Percentiles rank a stretch among this genome's conserved stretches.
Evolutionary conservation across 768 basidiomycete genomes (phyloP).

Genomic region (Tricholoma saponaceum): DNA sequence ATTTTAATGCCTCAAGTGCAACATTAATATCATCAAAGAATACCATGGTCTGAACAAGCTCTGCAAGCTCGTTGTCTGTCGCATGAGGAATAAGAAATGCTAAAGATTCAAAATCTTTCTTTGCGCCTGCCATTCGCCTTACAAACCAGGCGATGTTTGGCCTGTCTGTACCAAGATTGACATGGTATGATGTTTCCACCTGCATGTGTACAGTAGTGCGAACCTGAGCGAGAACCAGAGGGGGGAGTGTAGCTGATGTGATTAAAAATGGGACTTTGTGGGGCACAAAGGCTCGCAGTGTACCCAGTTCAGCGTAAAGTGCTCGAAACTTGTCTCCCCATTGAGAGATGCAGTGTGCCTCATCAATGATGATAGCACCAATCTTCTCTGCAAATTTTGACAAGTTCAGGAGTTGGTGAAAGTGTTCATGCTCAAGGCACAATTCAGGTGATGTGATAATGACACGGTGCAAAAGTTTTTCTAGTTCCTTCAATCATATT

Average conservation of each 20-base stretch:
- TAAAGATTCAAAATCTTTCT: conserved; percentile 13
- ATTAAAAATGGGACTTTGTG: conserved; percentile 24
- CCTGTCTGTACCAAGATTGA: conserved; percentile 35
- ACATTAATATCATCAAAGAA: conserved; percentile 15
- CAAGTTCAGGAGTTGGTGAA: conserved; percentile 20
- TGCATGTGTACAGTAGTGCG: conserved; percentile 20
- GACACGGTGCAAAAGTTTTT: conserved; percentile 12
- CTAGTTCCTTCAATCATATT: too few relatives aligned
- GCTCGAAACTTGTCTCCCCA: conserved; percentile 33
- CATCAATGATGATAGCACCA: conserved; percentile 28
- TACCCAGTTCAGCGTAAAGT: conserved; percentile 22
- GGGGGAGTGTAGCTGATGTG: conserved; percentile 31
- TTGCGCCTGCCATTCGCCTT: neutral
- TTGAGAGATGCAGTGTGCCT: too few relatives aligned
- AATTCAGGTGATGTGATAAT: conserved; percentile 34
- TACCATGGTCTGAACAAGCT: conserved; percentile 16
- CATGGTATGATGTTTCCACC: conserved; percentile 16
- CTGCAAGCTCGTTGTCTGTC: neutral
- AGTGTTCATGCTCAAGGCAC: conserved; percentile 27
- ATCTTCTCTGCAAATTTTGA: conserved; percentile 18
- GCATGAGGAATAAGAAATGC: conserved; percentile 5
- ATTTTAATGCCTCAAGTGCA: conserved; percentile 4
- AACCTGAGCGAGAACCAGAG: conserved; percentile 22
- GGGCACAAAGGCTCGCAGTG: conserved; percentile 26
- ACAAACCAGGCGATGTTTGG: conserved; percentile 28